Conservation (phyloP, 2,329 filamentous ascomycete genomes). For the Lachnellula willkommii region DNA sequence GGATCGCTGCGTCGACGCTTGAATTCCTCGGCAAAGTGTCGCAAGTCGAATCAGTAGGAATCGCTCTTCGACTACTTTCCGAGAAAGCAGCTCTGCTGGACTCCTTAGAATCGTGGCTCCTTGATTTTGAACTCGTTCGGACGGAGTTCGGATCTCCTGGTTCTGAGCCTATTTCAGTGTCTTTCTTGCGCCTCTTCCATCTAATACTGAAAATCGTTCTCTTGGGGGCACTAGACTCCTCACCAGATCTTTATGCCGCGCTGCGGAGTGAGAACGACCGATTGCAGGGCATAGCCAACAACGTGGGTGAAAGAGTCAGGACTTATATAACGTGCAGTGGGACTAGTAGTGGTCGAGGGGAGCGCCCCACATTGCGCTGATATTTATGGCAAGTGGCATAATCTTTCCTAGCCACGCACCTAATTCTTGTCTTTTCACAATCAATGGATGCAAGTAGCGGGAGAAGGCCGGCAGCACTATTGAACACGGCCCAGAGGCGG, state of each 20-base stretch:
- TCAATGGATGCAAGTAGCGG: conserved; percentile 10
- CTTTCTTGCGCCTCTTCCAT: conserved; percentile 35
- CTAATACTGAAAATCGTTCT: conserved; percentile 33
- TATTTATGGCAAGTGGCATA: conserved; percentile 18
- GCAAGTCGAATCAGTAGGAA: conserved; percentile 19
- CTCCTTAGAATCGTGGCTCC: conserved; percentile 33
- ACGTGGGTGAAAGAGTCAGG: conserved; percentile 31
- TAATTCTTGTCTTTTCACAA: conserved; percentile 17
- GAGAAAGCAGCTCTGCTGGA: conserved; percentile 32
- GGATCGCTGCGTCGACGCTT: conserved; percentile 32
- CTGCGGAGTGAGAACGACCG: conserved; percentile 31
- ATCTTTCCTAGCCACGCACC: conserved; percentile 16
- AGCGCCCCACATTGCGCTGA: conserved; percentile 17
- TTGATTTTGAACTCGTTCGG: conserved; percentile 26
- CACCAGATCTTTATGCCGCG: conserved; percentile 24
- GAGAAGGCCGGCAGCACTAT: conserved; percentile 14
- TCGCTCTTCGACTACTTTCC: conserved; percentile 25
- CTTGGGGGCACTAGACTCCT: conserved; percentile 31
- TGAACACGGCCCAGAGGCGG: conserved; percentile 10
- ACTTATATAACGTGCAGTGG: conserved; percentile 28
- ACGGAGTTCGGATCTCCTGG: conserved; percentile 14
- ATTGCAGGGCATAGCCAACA: conserved; percentile 30
- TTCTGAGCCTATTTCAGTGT: conserved; percentile 30
- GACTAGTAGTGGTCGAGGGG: conserved; percentile 14
- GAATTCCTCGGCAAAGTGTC: conserved; percentile 32